Conservation (phyloP, 306 rosid species). For the Trifolium subterraneum region DNA sequence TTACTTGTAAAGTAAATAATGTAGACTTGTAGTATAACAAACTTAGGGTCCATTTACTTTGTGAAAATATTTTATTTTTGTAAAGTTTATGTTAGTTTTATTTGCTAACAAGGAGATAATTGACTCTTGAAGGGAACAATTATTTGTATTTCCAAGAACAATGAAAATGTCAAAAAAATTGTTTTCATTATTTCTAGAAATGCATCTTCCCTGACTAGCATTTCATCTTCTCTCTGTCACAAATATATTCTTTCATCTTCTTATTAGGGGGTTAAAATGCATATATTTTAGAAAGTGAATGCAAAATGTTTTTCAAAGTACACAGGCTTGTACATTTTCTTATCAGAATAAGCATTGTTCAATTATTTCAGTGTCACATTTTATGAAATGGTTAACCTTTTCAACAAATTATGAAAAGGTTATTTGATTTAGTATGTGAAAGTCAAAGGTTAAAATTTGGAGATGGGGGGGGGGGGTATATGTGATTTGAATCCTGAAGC, state of each 20-base stretch:
- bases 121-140: not conserved
- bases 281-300: too few species aligned
- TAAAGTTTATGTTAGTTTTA: too few species aligned
- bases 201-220: too few species aligned
- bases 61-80: not conserved
- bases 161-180: too few species aligned
- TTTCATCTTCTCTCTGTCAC: too few species aligned
- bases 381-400: not conserved
- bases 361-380: not conserved
- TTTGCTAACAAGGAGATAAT: too few species aligned
- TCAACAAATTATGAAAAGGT: not conserved
- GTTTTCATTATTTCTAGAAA: too few species aligned
- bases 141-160: not conserved
- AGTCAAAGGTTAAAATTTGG: too few species aligned
- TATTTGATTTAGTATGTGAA: constrained; percentile 1
- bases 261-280: too few species aligned
- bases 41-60: not conserved
- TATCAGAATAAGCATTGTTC: constrained; percentile 2
- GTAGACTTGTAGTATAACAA: not conserved
- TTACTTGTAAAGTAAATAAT: constrained; percentile 5
- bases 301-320: too few species aligned
- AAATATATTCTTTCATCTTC: too few species aligned
- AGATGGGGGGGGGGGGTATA: too few species aligned
- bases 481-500: constrained; percentile 28
- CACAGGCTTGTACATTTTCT: not conserved